These are phyloP conservation scores for Solanum piurae DNA, from an alignment of 257 asterid genomes.

Conservation along the genomic window DNA sequence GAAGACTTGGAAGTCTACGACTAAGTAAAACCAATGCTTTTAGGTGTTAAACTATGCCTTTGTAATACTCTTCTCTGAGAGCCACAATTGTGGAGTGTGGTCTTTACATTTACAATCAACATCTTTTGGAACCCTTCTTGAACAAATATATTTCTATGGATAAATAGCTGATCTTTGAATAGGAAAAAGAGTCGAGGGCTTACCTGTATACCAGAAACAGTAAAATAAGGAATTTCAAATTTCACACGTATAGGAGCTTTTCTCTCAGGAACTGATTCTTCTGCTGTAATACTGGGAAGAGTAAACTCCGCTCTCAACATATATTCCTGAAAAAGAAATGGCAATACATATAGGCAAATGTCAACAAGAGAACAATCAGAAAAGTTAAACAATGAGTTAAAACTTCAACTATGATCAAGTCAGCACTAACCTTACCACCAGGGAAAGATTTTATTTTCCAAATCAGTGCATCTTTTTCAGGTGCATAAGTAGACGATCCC, in stretches of 20 bases:
- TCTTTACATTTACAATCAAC: not conserved
- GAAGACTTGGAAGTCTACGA: not conserved
- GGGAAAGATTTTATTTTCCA: conserved; percentile 99
- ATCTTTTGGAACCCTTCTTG: not conserved
- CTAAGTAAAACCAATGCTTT: not conserved
- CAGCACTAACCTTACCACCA: conserved; percentile 80
- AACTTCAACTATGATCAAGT: not conserved
- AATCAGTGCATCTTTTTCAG: conserved; percentile 81
- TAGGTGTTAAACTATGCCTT: not conserved
- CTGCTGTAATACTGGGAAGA: conserved; percentile 91
- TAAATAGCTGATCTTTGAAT: not conserved
- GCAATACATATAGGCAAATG: not conserved
- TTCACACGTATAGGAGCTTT: conserved; percentile 97
- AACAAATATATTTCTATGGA: not conserved
- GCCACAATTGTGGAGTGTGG: not conserved
- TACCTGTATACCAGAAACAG: conserved; percentile 99
- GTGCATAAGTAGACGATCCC: conserved; percentile 97
- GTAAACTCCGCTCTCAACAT: conserved; percentile 95
- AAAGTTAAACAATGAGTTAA: not conserved
- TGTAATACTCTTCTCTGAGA: not conserved
- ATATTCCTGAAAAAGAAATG: conserved; percentile 53
- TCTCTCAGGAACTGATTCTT: conserved; percentile 80
- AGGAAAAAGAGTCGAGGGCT: not conserved
- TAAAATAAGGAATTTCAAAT: conserved; percentile 97
- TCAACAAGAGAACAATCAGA: not conserved